Base-by-base conservation (phyloP, 257 asterid species). In the Linderniella brevidens region DNA sequence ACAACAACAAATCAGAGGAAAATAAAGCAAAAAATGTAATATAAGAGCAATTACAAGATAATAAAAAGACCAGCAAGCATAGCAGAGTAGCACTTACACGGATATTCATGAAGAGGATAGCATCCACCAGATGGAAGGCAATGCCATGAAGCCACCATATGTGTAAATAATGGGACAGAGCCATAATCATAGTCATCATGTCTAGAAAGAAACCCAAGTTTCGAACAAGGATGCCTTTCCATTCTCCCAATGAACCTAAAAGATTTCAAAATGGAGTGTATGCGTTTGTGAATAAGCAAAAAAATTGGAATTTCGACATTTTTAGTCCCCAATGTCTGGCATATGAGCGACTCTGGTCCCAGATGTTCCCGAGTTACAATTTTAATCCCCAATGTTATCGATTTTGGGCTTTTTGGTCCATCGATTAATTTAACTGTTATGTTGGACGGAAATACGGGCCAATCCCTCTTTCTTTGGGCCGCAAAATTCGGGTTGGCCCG, bases 91-190 rank as follows among this genome's bases (percentile, higher is more conserved):
- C 29, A 64, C 56, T 76, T 79, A 81, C 97, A 66, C 94, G 94
- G 58, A 79, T 86, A 66, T 86, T 86, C 20, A 86, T 77, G 73
- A 77, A 80, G 56, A 82, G 92, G 64, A 86, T 63, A 14, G 76
- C 97, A 71, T 86, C 97, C 58, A 77, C 72, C 57, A 86, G 94
- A 66, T 86, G 93, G 73, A 86, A 79, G 37, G 94, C 86, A 93
- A 82, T 82, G 73, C 97, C 96, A 71, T 79, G 94, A 53, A 86
- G 94, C 94, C 94, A 86, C 97, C 97, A 86, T 53, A 86, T 86
- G 68, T 75, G 85, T 57, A 82, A 55, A 67, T 82, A 79, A 67
- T 86, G 96, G 38, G 84, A 93, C 40, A 86, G 71, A 48, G 97
- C 94, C 93, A 82, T 79, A 36, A 79, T 61, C 66, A 79, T 71